These are phyloP conservation scores for Dothidotthia symphoricarpi DNA, from an alignment of 2,329 filamentous ascomycete species.

Conservation along the genomic window DNA sequence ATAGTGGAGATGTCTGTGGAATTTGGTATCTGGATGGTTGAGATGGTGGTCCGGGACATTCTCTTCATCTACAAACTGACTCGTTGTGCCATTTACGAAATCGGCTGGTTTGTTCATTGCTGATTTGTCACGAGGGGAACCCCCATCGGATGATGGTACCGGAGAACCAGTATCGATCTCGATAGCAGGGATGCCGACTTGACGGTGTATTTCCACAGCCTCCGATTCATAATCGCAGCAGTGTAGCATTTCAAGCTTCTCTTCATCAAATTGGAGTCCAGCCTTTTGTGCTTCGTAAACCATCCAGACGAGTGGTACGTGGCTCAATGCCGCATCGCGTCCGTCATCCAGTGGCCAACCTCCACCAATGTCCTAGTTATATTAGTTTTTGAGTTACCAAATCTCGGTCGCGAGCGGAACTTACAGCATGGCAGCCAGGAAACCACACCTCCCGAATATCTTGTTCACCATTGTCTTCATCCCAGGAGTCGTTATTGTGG, in stretches of 20 bases:
- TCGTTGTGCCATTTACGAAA: neutral
- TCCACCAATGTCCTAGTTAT: conserved; percentile 64
- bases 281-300: conserved; percentile 63
- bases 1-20: conserved; percentile 58
- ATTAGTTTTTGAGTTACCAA: too few species aligned
- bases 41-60: conserved; percentile 16
- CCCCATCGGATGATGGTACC: conserved; percentile 1
- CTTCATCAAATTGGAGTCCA: conserved; percentile 67
- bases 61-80: conserved; percentile 14
- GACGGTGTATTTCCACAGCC: neutral
- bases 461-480: conserved; percentile 53
- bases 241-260: conserved; percentile 65
- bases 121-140: neutral
- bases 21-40: conserved; percentile 38
- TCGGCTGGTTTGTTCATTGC: neutral
- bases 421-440: conserved; percentile 66
- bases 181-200: conserved; percentile 30
- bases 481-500: conserved; percentile 20
- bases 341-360: conserved; percentile 62
- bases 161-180: conserved; percentile 34
- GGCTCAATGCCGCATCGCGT: conserved; percentile 61
- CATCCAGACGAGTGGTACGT: conserved; percentile 70
- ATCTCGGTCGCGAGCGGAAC: too few species aligned
- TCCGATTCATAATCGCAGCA: conserved; percentile 53
- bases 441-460: conserved; percentile 83